Base-by-base conservation (phyloP, 495 filamentous ascomycete species). In the Hypoxylon intermedium region DNA sequence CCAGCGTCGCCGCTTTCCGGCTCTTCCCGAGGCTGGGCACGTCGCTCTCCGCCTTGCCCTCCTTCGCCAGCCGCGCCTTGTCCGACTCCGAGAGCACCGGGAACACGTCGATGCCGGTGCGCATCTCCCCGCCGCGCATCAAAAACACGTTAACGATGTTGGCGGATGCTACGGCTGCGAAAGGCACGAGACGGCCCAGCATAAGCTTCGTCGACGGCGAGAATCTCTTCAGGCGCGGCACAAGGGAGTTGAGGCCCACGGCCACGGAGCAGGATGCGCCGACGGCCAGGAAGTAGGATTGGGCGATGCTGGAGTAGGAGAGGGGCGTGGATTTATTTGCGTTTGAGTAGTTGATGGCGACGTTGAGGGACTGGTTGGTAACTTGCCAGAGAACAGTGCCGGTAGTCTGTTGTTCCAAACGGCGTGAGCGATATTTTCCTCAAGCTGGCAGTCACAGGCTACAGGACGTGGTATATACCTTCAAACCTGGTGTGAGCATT, bases 381-480 rank as follows among this genome's bases (percentile, higher is more conserved):
- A 97, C 86, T 79, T 98, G 94, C 94, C 94, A 98, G 60, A 87
- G 86, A 28, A 98, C 82, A 5, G 91, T 97, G 23, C 93, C 94
- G 18, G 86, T 84, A 34, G 90, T 97, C 85, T 92, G 55, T 31
- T 28, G 23, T 40, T 20, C 11, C 11, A n/a, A 53, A 53, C n/a
- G 51, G 40, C 36, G 43, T 60, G 46, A 60, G 31, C 58, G 48
- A 44, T 24, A 13, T 36, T 19, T 18, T 11, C 23, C 36, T 41
- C 24, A 21, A 12, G 13, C 18, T n/a, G 23, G n/a, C 45, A 33
- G 18, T 19, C 28, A 40, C 52, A 6, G 56, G 48, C 53, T 46
- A 3, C 68, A 15, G 12, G 24, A 40, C 12, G 65, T 11, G 15
- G 24, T 63, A 51, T 78, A 16, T 78, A 89, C 87, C 60, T 82